Evolutionary conservation across 495 filamentous ascomycete species (phyloP), one percentile per base, ranked within the genome.

Genomic region (Jackrogersella multiformis): DNA sequence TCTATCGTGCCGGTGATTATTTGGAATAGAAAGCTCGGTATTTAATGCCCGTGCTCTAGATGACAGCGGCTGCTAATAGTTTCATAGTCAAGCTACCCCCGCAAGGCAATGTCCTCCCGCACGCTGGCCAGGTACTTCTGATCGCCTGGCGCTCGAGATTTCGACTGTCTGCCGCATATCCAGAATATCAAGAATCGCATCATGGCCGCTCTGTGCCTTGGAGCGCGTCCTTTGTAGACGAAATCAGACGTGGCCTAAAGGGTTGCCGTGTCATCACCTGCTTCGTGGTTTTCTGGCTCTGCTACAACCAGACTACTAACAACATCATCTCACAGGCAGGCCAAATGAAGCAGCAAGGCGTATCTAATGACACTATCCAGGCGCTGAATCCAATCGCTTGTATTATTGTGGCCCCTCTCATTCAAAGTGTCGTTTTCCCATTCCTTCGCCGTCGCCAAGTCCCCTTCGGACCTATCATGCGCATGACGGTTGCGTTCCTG

Each of bases 401-500:
- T n/a, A 57, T 57, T 9, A 32, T 57, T 8, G 10, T 57, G 1
- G 41, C 42, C 5, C 55, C 55, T n/a, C 15, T 57, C n/a, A 57
- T 57, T 15, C 55, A 57, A 46, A n/a, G 13, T 8, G n/a, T 20
- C 15, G 26, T 57, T 21, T 46, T 46, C 28, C 55, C 55, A 5
- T 57, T 46, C 13, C 55, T 57, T 32, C 28, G 26, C 0, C 26
- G 18, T 0, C 39, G 28, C 26, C 55, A 26, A n/a, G 35, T 57
- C 0, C 21, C 55, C 5, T 35, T 57, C 18, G 41, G 55, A 0
- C 55, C 39, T 0, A 46, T 57, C 8, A 18, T 30, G 28, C 42
- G 55, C 18, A 57, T 57, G 74, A 54, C 74, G 55, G 54, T 72
- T 62, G 24, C 68, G 68, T 58, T 77, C 73, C 34, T 72, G 56